Conservation (phyloP, 2,329 filamentous ascomycete species). For the Myriosclerotinia scirpicola region DNA sequence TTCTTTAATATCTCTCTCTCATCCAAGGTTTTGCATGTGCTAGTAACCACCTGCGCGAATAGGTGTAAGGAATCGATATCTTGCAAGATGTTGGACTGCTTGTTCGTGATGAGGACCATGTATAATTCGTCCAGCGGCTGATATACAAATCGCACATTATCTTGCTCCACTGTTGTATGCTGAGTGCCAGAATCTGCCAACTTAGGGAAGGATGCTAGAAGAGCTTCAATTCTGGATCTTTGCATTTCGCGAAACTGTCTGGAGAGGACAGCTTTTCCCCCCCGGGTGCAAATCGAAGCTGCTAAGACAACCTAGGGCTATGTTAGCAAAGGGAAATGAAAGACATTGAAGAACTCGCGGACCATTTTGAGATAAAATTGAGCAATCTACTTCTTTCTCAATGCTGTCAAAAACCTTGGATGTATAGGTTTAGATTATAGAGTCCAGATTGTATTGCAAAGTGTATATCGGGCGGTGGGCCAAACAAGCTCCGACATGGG, state of each 20-base stretch:
- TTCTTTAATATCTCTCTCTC: constrained; percentile 94
- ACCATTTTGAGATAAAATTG: constrained; percentile 27
- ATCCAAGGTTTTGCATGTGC: constrained; percentile 92
- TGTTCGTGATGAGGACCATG: constrained; percentile 99
- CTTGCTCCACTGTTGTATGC: constrained; percentile 97
- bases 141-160: constrained; percentile 99
- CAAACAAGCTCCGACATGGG: constrained; percentile 21
- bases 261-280: constrained; percentile 96
- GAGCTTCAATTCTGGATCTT: constrained; percentile 90
- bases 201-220: constrained; percentile 96
- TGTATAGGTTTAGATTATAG: background rate
- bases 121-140: constrained; percentile 98
- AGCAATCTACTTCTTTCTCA: constrained; percentile 16
- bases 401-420: constrained; percentile 23
- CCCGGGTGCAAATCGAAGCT: constrained; percentile 97
- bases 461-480: constrained; percentile 22
- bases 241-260: constrained; percentile 98
- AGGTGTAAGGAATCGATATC: constrained; percentile 98
- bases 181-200: constrained; percentile 94
- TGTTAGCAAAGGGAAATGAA: constrained; percentile 27
- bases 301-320: constrained; percentile 83
- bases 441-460: constrained; percentile 17
- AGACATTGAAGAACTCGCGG: constrained; percentile 18
- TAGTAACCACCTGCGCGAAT: constrained; percentile 95
- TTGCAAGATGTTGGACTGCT: constrained; percentile 98